Conservation (phyloP, 2,329 filamentous ascomycete genomes). For the Aspergillus neotritici region DNA sequence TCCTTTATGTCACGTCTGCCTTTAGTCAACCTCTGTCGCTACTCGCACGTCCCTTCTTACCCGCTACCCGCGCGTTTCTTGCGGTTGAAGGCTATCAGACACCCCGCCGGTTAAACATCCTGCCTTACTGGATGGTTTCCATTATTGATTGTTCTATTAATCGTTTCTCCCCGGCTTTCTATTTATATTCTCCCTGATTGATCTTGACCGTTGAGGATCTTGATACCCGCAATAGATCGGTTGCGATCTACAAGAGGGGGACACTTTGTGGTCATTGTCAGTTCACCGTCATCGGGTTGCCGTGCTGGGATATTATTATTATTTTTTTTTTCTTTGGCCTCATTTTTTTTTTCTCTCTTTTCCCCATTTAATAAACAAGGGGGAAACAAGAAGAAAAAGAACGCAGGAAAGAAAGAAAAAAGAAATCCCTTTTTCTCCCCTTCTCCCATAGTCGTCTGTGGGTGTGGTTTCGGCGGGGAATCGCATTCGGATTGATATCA, state of each 20-base stretch:
- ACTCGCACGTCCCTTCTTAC: constrained; percentile 37
- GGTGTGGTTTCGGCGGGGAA: not conserved
- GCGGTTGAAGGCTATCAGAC: constrained; percentile 18
- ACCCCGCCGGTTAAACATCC: constrained; percentile 12
- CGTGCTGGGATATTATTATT: constrained; percentile 1
- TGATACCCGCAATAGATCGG: not conserved
- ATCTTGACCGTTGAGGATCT: not conserved
- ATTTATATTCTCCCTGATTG: not conserved
- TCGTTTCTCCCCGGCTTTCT: no score
- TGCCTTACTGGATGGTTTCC: no score
- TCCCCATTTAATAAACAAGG: constrained; percentile 9
- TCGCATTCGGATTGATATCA: not conserved
- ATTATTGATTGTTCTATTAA: no score
- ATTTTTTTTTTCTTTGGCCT: constrained; percentile 4
- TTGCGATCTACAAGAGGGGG: no score
- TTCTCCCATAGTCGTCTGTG: constrained; percentile 7
- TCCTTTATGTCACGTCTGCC: constrained; percentile 37
- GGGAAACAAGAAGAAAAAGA: constrained; percentile 8
- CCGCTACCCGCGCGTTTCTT: constrained; percentile 37
- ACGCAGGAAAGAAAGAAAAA: constrained; percentile 3
- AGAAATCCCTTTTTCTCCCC: not conserved
- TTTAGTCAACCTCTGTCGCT: constrained; percentile 12
- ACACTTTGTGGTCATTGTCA: no score
- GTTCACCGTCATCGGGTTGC: no score
- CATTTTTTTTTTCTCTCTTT: constrained; percentile 2